phyloP scores from a whole-genome alignment of 1,284 basidiomycete genomes.

The Ganoderma boninense region DNA sequence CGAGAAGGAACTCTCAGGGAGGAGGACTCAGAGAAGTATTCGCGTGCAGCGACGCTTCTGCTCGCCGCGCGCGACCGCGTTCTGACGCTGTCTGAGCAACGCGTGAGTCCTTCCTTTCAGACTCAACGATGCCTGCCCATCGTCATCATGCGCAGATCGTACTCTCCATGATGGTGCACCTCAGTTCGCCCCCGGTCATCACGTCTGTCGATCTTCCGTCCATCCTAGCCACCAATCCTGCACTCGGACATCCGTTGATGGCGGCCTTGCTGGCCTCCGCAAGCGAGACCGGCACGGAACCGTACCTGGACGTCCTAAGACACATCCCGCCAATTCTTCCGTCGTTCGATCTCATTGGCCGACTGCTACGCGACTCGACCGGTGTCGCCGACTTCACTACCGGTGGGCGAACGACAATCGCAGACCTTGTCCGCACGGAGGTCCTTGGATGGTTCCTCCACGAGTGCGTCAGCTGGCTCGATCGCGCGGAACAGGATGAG shows the following conservation, averaged over 20 bases:
- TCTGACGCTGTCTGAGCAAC: conserved; percentile 75
- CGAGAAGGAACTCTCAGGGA: conserved; percentile 10
- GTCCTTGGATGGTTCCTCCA: conserved; percentile 75
- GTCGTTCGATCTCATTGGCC: conserved; percentile 76
- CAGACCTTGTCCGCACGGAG: conserved; percentile 66
- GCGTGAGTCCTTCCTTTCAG: conserved; percentile 50
- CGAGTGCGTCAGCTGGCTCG: conserved; percentile 71
- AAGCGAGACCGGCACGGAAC: conserved; percentile 44
- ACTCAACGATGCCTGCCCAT: conserved; percentile 2
- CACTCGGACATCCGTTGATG: conserved; percentile 70
- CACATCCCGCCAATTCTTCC: conserved; percentile 71
- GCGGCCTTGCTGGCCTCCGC: conserved; percentile 56
- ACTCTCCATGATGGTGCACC: conserved; percentile 49
- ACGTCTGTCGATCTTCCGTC: conserved; percentile 71
- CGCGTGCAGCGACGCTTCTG: conserved; percentile 69
- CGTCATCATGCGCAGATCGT: conserved; percentile 41
- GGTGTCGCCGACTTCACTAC: conserved; percentile 47
- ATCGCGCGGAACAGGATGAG: conserved; percentile 69
- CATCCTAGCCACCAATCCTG: conserved; percentile 72
- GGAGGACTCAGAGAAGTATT: conserved; percentile 46
- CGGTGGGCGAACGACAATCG: conserved; percentile 62
- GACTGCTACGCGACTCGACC: conserved; percentile 68
- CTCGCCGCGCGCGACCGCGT: conserved; percentile 73
- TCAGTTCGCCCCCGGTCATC: conserved; percentile 65
- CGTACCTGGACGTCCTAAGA: conserved; percentile 66